phyloP scores from a whole-genome alignment of 768 basidiomycete genomes.

The Naganishia kalamii region DNA sequence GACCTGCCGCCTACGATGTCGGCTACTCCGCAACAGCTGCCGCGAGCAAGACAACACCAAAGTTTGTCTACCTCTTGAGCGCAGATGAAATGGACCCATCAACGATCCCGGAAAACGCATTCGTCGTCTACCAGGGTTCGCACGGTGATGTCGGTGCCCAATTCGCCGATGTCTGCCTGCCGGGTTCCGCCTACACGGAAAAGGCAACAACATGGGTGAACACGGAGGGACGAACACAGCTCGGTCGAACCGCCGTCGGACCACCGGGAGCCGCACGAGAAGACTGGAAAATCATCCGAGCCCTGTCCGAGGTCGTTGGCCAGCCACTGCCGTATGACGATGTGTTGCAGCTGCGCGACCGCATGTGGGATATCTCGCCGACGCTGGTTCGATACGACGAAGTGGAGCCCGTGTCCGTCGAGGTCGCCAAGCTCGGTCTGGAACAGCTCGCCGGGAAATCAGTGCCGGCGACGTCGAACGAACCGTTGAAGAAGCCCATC shows the following conservation, averaged over 20 bases:
- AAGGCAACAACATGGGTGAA: constrained; percentile 88
- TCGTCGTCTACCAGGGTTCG: constrained; percentile 98
- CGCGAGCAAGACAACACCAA: constrained; percentile 69
- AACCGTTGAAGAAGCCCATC: constrained; percentile 69
- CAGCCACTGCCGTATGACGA: constrained; percentile 82
- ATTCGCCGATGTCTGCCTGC: constrained; percentile 92
- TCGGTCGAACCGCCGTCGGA: constrained; percentile 82
- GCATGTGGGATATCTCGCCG: constrained; percentile 95
- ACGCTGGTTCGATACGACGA: constrained; percentile 77
- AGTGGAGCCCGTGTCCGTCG: constrained; percentile 67
- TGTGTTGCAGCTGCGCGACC: constrained; percentile 70
- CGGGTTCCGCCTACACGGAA: constrained; percentile 90
- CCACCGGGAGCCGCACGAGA: constrained; percentile 93
- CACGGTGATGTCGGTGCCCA: constrained; percentile 96
- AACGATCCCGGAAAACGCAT: constrained; percentile 81
- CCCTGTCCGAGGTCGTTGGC: constrained; percentile 81
- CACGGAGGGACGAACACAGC: constrained; percentile 86
- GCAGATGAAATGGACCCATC: constrained; percentile 88
- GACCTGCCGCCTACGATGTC: constrained; percentile 87
- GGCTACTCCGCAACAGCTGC: constrained; percentile 82
- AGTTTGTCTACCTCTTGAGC: constrained; percentile 93
- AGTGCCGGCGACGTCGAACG: constrained; percentile 48
- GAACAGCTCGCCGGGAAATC: constrained; percentile 56
- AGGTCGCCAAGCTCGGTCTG: constrained; percentile 67
- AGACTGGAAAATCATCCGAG: constrained; percentile 93